Percentiles rank a stretch among this genome's conserved stretches.
These are phyloP conservation scores for Adansonia digitata DNA, from an alignment of 345 rosid genomes.

Conservation along the genomic window DNA sequence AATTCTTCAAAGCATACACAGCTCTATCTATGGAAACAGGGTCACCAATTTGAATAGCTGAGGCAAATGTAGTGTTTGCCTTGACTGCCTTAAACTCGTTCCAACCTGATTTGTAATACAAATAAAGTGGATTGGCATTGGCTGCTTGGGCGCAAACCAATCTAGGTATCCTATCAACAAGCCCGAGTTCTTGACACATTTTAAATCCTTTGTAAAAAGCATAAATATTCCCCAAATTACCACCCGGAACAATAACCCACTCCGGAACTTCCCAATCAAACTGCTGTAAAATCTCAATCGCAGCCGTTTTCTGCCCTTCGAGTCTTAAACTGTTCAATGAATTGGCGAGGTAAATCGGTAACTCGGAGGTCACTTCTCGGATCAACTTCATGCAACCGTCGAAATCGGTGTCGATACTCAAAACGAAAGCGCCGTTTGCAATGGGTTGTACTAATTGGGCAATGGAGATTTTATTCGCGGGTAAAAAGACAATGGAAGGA, in stretches of 20 bases:
- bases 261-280: conserved; percentile 92
- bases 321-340: conserved; percentile 79
- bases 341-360: conserved; percentile 83
- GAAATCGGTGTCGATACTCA: conserved; percentile 84
- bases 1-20: conserved; percentile 66
- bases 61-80: conserved; percentile 74
- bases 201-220: conserved; percentile 89
- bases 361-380: conserved; percentile 69
- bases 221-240: conserved; percentile 83
- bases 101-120: conserved; percentile 74
- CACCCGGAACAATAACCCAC: conserved; percentile 97
- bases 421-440: conserved; percentile 86
- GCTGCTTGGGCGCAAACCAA: conserved; percentile 90
- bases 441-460: conserved; percentile 94
- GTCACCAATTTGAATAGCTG: conserved; percentile 92
- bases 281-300: conserved; percentile 88
- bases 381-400: conserved; percentile 92
- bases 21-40: conserved; percentile 93
- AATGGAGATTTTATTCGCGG: conserved; percentile 81
- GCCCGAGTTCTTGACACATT: conserved; percentile 82
- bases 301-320: conserved; percentile 93
- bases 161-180: conserved; percentile 74
- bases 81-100: conserved; percentile 63
- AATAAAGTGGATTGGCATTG: conserved; percentile 86
- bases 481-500: conserved; percentile 83